Conservation (phyloP, 257 asterid species). For the Paulownia fortunei region DNA sequence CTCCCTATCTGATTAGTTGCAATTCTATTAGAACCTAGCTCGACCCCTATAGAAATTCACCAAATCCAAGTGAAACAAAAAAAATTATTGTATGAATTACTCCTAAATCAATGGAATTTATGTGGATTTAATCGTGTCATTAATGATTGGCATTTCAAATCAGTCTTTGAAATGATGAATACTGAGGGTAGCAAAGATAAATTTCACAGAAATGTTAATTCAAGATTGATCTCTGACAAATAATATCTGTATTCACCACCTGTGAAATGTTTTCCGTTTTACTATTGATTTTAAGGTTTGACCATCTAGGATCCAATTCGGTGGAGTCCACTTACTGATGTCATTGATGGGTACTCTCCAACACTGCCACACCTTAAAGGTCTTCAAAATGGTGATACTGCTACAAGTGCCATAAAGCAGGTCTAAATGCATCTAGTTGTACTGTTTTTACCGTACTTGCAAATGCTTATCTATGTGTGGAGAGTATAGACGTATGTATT, state of each 20-base stretch:
- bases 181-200: not conserved
- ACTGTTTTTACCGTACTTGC: not conserved
- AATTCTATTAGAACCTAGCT: not conserved
- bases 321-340: constrained; percentile 97
- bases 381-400: constrained; percentile 98
- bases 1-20: not conserved
- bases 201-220: not conserved
- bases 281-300: constrained; percentile 22
- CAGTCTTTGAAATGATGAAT: not conserved
- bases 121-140: not conserved
- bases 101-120: not conserved
- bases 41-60: not conserved
- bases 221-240: constrained; percentile 2
- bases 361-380: constrained; percentile 98
- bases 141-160: not conserved
- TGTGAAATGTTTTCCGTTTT: not conserved
- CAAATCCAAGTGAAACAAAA: not conserved
- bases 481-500: not conserved
- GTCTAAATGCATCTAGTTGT: constrained; percentile 39
- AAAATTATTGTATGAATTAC: not conserved
- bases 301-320: constrained; percentile 91
- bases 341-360: constrained; percentile 96
- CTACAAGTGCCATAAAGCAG: constrained; percentile 99
- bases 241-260: not conserved
- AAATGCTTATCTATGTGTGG: not conserved